phyloP scores from a whole-genome alignment of 2,329 filamentous ascomycete genomes.

The Celoporthe dispersa region DNA sequence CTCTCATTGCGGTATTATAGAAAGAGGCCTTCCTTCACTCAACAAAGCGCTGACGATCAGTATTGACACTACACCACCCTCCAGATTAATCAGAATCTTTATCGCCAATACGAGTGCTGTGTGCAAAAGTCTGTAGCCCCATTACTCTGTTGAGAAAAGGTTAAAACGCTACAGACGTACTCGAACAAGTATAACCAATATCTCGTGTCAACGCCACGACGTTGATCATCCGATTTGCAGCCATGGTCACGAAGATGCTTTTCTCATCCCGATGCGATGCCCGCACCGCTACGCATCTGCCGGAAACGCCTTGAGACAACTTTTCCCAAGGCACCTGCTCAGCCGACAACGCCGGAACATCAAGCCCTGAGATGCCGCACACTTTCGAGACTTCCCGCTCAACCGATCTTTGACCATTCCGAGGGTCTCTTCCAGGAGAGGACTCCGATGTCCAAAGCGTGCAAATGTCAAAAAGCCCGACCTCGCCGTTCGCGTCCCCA shows the following conservation, averaged over 20 bases:
- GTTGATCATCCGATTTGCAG: neutral
- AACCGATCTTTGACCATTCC: slow-evolving; percentile 5
- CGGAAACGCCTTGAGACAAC: neutral
- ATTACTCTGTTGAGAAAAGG: neutral
- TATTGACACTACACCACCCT: neutral
- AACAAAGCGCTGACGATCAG: neutral
- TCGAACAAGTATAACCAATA: neutral
- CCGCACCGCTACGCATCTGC: slow-evolving; percentile 9
- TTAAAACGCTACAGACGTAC: neutral
- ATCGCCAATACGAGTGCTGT: neutral
- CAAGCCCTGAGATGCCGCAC: neutral
- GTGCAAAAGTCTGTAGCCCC: neutral
- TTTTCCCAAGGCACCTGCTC: no score
- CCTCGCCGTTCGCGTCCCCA: slow-evolving; percentile 1
- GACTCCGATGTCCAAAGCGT: neutral
- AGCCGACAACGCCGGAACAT: neutral
- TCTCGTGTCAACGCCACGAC: neutral
- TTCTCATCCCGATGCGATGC: slow-evolving; percentile 7
- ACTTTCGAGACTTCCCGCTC: slow-evolving; percentile 14
- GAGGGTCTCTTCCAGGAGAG: neutral
- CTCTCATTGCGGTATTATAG: neutral
- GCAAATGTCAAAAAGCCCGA: slow-evolving; percentile 9
- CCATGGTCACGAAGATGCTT: neutral
- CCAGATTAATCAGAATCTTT: neutral
- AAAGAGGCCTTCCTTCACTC: neutral